Evolutionary conservation across 805 yeast genomes (phyloP), one percentile per base, ranked within the genome.

Genomic region (Ascoidea tarda): DNA sequence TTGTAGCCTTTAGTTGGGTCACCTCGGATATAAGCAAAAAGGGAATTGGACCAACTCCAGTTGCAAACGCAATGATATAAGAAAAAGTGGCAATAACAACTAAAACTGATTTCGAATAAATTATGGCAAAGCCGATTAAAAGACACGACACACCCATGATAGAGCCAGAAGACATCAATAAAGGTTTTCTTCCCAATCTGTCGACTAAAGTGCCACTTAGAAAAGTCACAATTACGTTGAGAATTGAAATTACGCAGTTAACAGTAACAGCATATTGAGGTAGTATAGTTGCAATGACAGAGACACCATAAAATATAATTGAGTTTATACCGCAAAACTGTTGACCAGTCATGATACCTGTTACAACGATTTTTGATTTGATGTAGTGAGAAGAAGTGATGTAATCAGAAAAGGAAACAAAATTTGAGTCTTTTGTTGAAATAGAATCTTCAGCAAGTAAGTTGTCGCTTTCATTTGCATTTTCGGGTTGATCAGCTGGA

Each of bases 11-110:
- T 1, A 76, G 69, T 55, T 89, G 95, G 0, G 95, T 84, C n/a
- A 91, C 81, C 63, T 93, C 98, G 5, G 95, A 79, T 8, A 91
- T 82, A 51, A 90, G 68, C 58, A 91, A 69, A 68, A 93, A 91
- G 47, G 99, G 99, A 52, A 93, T 89, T 5, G 99, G 99, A 0
- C 99, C 99, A 56, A 89, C 65, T 0, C 99, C 99, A 42, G 85
- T 69, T 0, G 97, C 98, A 70, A 91, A 93, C 32, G 88, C 77
- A 0, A 84, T 80, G 50, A 91, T 89, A 63, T 88, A 90, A 0
- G 75, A 62, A 52, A 87, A 77, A 0, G 89, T 82, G 8, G 89
- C 81, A 0, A 75, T 50, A 0, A 84, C 80, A 0, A 90, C 74
- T 12, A 82, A 55, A 0, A 67, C 38, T 0, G 85, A 71, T 50